These are phyloP conservation scores for Ogataea degrootiae DNA, from an alignment of 805 yeast genomes.

Conservation along the genomic window DNA sequence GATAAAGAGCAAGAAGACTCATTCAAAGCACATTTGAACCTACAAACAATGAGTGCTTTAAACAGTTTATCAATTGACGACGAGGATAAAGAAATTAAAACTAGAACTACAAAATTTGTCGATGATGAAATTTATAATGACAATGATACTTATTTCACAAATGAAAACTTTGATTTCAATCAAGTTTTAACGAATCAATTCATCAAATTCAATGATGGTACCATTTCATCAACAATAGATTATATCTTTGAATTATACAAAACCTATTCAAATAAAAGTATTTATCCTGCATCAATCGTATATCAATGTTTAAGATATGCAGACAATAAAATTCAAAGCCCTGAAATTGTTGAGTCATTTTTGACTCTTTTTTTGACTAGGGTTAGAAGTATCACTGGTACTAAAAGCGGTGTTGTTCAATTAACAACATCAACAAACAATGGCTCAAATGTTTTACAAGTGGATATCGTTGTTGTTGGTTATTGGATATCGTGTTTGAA, in stretches of 20 bases:
- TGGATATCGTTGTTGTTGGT: conserved; percentile 67
- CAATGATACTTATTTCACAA: conserved; percentile 27
- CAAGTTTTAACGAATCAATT: conserved; percentile 53
- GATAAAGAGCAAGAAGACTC: conserved; percentile 18
- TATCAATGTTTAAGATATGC: conserved; percentile 71
- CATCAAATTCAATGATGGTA: conserved; percentile 56
- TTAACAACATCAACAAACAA: not conserved
- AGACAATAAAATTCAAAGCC: conserved; percentile 50
- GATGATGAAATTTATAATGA: conserved; percentile 29
- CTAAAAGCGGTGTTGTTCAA: conserved; percentile 53
- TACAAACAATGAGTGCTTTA: conserved; percentile 36
- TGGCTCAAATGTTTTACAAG: conserved; percentile 25
- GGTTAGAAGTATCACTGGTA: conserved; percentile 53
- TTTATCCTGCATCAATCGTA: conserved; percentile 63
- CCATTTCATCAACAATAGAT: conserved; percentile 45
- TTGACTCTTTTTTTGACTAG: conserved; percentile 58
- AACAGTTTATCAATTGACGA: conserved; percentile 10
- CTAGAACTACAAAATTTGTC: conserved; percentile 25
- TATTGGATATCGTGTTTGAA: conserved; percentile 87
- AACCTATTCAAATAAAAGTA: conserved; percentile 42
- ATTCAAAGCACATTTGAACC: conserved; percentile 30
- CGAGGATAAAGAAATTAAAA: conserved; percentile 12
- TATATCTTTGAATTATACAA: conserved; percentile 43
- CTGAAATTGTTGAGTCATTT: conserved; percentile 52
- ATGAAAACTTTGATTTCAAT: conserved; percentile 50